Evolutionary conservation across 345 rosid genomes (phyloP).

Genomic region (Eucalyptus tenuipes): DNA sequence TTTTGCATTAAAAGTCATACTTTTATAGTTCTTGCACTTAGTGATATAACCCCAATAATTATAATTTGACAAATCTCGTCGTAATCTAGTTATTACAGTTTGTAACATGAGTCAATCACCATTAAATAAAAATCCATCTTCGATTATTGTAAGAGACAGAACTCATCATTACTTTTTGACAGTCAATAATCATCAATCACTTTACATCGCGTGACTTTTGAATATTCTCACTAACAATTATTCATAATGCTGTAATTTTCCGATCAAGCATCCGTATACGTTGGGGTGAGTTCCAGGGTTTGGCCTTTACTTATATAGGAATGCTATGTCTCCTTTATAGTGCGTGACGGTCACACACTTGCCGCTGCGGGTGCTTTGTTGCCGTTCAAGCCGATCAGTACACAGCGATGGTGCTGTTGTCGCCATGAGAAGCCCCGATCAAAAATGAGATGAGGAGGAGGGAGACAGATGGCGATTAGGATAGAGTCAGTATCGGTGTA

Average conservation of each 20-base stretch:
- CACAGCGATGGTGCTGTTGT: background rate
- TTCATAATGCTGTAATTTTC: background rate
- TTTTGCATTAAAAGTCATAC: background rate
- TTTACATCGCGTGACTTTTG: accelerated
- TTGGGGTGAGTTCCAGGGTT: background rate
- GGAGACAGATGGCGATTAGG: background rate
- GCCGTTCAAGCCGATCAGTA: background rate
- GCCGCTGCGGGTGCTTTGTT: background rate
- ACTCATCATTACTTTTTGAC: background rate
- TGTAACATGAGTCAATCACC: too few species aligned
- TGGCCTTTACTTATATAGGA: background rate
- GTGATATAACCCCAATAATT: background rate
- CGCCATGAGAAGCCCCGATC: background rate
- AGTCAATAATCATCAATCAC: accelerated
- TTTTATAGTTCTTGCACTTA: background rate
- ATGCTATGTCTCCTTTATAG: background rate
- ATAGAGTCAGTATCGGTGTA: background rate
- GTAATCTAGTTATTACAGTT: accelerated
- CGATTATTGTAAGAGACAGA: accelerated
- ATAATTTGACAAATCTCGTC: accelerated
- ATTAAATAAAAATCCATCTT: background rate
- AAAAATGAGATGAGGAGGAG: background rate
- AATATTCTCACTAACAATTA: background rate
- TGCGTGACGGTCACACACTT: background rate
- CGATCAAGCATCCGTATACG: too few species aligned